Evolutionary conservation across 2,329 filamentous ascomycete genomes (phyloP).

Genomic region (Xylariaceae sp.): DNA sequence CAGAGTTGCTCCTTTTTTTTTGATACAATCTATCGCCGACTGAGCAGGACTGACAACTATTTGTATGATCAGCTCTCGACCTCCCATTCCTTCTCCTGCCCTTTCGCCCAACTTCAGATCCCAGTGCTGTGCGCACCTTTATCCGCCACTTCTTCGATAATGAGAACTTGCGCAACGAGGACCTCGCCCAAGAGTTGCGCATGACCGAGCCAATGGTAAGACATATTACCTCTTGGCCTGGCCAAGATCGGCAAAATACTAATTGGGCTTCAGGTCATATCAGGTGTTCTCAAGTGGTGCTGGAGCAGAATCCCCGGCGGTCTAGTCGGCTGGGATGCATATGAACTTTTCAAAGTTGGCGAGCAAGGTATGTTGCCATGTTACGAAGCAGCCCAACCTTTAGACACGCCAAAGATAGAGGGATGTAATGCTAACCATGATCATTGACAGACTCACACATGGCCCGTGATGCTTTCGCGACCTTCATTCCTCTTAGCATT

Average conservation of each 20-base stretch:
- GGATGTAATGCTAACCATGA: slow-evolving; percentile 6
- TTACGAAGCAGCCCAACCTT: not conserved
- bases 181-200: slow-evolving; percentile 79
- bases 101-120: slow-evolving; percentile 89
- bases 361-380: slow-evolving; percentile 67
- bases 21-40: not conserved
- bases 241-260: not conserved
- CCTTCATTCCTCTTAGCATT: slow-evolving; percentile 91
- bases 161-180: slow-evolving; percentile 64
- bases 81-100: slow-evolving; percentile 90
- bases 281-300: slow-evolving; percentile 96
- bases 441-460: slow-evolving; percentile 72
- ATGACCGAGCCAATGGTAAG: slow-evolving; percentile 91
- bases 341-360: slow-evolving; percentile 92
- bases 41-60: slow-evolving; percentile 6
- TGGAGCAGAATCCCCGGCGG: slow-evolving; percentile 91
- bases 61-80: slow-evolving; percentile 64
- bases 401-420: not conserved
- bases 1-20: slow-evolving; percentile 22
- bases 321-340: slow-evolving; percentile 94
- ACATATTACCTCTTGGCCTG: slow-evolving; percentile 10
- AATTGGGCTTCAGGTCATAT: slow-evolving; percentile 65
- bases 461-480: slow-evolving; percentile 90
- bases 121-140: slow-evolving; percentile 87
- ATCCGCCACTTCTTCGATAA: slow-evolving; percentile 86